Base-by-base conservation (phyloP, 2,329 filamentous ascomycete species). In the Chrysoporthe deuterocubensis region DNA sequence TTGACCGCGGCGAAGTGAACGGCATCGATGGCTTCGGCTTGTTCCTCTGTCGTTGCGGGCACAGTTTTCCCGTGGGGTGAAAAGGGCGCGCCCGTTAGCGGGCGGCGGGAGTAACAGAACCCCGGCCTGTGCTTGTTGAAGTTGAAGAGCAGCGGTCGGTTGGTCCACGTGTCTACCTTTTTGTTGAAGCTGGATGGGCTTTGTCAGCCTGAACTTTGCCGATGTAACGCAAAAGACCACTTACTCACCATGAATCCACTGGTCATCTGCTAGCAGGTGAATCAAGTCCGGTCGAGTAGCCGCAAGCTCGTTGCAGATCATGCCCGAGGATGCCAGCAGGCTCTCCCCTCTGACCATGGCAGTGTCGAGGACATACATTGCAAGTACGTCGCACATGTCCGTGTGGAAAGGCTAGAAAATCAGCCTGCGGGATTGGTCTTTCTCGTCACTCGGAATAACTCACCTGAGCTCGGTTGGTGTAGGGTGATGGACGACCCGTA, bases 341-440 rank as follows among this genome's bases (percentile, higher is more conserved):
- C 50, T 32, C 50, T 54, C 11, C 50, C 50, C 50, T 54, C 50
- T 72, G 13, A 67, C 66, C 4, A 66, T 65, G 2, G 72, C 71
- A 3, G 68, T 61, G 48, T 68, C 64, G 13, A 74, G 64, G 3
- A 71, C 72, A 58, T 73, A 74, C 18, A 78, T 72, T 5, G 77
- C 73, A 8, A 78, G 73, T 8, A 78, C 74, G 64, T 78, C 78
- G 70, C 77, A 78, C 7, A 78, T 64, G 52, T 75, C 75, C 13
- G 78, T 73, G 85, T 78, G 91, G 86, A 75, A 81, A 56, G 69
- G 67, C 57, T 74, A 37, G 2, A 54, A 43, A 8, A 14, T 43
- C 42, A 43, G 42, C 42, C 13, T 43, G 4, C 42, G 42, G 42
- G 13, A 43, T 43, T 2, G 42, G 42, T 43, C 42, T 43, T 43